Percentiles rank a stretch among this genome's conserved stretches.
Conservation (phyloP, 805 yeast genomes). For the Candida parachauliodes region DNA sequence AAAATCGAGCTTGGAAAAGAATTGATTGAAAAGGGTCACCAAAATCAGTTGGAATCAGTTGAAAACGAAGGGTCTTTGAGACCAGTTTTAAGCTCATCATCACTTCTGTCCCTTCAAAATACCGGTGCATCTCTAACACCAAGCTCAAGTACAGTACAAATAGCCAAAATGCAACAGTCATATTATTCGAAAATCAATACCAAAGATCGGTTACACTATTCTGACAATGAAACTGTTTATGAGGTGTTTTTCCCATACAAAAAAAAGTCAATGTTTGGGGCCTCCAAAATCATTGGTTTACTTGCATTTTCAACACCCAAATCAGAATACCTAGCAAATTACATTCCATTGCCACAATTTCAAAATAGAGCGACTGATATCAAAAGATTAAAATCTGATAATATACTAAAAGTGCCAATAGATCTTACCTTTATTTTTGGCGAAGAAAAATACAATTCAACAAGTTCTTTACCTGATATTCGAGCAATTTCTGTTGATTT, state of each 20-base stretch:
- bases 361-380: constrained; percentile 6
- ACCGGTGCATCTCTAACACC: constrained; percentile 11
- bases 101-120: constrained; percentile 4
- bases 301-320: constrained; percentile 30
- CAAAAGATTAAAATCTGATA: neutral
- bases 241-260: constrained; percentile 29
- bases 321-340: constrained; percentile 23
- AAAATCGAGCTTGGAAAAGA: constrained; percentile 23
- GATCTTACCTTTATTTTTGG: constrained; percentile 24
- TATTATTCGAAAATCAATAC: constrained; percentile 18
- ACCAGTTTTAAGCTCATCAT: constrained; percentile 3
- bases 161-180: constrained; percentile 28
- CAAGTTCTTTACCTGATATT: constrained; percentile 21
- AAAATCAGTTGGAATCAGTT: neutral
- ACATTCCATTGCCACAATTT: constrained; percentile 20
- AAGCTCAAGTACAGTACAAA: constrained; percentile 20
- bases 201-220: neutral
- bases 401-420: constrained; percentile 26
- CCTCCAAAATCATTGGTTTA: constrained; percentile 29
- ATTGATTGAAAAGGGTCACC: constrained; percentile 1
- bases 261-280: constrained; percentile 27
- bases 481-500: constrained; percentile 27
- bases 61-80: neutral
- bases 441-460: constrained; percentile 12
- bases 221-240: constrained; percentile 14